Evolutionary conservation across 2,329 filamentous ascomycete species (phyloP).

Genomic region (Annulohypoxylon truncatum): DNA sequence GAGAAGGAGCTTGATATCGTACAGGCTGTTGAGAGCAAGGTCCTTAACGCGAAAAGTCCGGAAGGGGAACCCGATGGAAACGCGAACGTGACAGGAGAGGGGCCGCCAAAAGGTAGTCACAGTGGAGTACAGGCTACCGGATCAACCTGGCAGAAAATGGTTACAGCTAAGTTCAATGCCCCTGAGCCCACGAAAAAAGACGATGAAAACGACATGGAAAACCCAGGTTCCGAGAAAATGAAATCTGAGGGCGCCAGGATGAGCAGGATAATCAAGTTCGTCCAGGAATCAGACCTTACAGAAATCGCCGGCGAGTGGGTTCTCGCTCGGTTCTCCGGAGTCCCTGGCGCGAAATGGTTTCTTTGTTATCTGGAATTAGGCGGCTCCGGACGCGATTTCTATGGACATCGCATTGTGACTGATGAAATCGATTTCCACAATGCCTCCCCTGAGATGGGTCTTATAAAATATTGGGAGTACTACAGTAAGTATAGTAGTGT

Average conservation of each 20-base stretch:
- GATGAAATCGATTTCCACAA: conserved; percentile 51
- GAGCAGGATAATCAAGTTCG: conserved; percentile 48
- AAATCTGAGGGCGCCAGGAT: conserved; percentile 41
- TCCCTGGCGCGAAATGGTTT: conserved; percentile 50
- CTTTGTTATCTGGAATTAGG: conserved; percentile 50
- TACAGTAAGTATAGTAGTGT: conserved; percentile 36
- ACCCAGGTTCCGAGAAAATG: conserved; percentile 21
- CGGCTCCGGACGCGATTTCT: conserved; percentile 43
- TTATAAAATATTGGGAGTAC: conserved; percentile 45
- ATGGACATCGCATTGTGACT: conserved; percentile 47
- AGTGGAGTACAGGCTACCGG: background rate
- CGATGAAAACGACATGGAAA: conserved; percentile 12
- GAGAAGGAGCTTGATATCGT: conserved; percentile 49
- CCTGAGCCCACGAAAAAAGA: background rate
- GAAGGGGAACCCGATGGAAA: conserved; percentile 6
- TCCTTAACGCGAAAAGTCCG: conserved; percentile 40
- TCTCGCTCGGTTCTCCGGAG: conserved; percentile 49
- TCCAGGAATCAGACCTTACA: conserved; percentile 46
- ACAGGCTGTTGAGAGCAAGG: conserved; percentile 44
- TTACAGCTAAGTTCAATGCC: background rate
- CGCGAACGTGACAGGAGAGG: conserved; percentile 31
- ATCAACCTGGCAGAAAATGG: conserved; percentile 7
- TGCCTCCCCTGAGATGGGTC: conserved; percentile 46
- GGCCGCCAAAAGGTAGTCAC: conserved; percentile 3
- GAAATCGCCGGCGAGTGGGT: conserved; percentile 51